A percentile compares a stretch with the other conserved stretches of the same genome.
These are phyloP conservation scores for Perkinsus olseni DNA, from an alignment of 169 alveolate genomes.

Conservation along the genomic window DNA sequence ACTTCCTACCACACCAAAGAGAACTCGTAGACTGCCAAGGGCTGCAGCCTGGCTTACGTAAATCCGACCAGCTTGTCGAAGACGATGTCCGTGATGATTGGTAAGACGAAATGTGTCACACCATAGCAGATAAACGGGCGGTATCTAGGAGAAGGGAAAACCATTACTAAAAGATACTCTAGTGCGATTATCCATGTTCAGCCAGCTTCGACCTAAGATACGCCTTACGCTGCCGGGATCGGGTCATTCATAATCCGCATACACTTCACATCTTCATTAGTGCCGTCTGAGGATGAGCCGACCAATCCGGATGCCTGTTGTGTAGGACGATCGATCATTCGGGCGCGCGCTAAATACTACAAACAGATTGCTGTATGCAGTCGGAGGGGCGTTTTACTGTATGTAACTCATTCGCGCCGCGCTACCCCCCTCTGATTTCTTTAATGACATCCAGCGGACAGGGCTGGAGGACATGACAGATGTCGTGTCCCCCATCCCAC, in stretches of 20 bases:
- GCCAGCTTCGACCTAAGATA: too few species aligned
- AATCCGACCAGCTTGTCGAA: background rate
- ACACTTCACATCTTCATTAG: background rate
- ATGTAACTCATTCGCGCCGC: too few species aligned
- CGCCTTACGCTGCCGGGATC: background rate
- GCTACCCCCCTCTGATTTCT: too few species aligned
- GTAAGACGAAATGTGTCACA: background rate
- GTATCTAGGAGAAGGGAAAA: background rate
- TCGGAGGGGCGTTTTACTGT: too few species aligned
- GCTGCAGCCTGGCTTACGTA: background rate
- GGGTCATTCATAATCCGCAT: background rate
- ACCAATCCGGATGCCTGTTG: too few species aligned
- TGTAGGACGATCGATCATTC: too few species aligned
- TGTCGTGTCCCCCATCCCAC: background rate
- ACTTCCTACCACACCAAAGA: background rate
- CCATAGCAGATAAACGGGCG: background rate
- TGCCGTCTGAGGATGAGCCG: background rate
- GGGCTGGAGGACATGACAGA: too few species aligned
- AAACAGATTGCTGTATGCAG: too few species aligned
- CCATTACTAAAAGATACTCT: background rate
- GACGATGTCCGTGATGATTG: background rate
- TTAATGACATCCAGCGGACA: too few species aligned
- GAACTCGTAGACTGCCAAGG: too few species aligned
- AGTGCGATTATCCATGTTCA: too few species aligned
- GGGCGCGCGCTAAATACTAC: too few species aligned